Percentiles rank a stretch among this genome's conserved stretches.
phyloP scores from a whole-genome alignment of 805 yeast genomes.

The Yamadazyma ubonensis region DNA sequence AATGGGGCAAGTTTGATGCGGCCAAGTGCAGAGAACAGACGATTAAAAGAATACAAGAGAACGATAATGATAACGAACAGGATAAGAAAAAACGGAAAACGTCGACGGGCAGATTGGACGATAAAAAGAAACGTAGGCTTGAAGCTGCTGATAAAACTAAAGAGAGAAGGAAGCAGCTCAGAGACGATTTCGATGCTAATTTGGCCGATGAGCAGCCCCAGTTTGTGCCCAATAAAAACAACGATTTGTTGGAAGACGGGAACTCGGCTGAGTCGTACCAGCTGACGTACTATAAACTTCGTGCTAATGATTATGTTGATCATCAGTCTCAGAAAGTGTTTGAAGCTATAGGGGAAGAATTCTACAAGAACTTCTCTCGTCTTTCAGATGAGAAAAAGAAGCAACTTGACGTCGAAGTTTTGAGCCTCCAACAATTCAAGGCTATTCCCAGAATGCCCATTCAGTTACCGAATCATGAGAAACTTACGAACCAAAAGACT shows the following conservation, averaged over 20 bases:
- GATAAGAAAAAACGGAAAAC: slow-evolving; percentile 23
- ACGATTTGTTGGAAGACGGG: slow-evolving; percentile 42
- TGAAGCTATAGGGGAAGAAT: slow-evolving; percentile 22
- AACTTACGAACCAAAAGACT: slow-evolving; percentile 27
- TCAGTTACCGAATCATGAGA: slow-evolving; percentile 33
- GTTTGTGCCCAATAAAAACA: slow-evolving; percentile 42
- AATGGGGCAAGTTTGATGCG: slow-evolving; percentile 46
- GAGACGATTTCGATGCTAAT: slow-evolving; percentile 13
- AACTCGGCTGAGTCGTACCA: slow-evolving; percentile 48
- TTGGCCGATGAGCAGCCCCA: slow-evolving; percentile 5
- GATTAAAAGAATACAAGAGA: slow-evolving; percentile 31
- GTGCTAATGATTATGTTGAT: slow-evolving; percentile 45
- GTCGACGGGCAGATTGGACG: slow-evolving; percentile 23
- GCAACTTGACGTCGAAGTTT: slow-evolving; percentile 17
- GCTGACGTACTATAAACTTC: slow-evolving; percentile 49
- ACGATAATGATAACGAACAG: slow-evolving; percentile 17
- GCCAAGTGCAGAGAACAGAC: slow-evolving; percentile 31
- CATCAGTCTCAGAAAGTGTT: slow-evolving; percentile 27
- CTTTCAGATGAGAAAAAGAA: slow-evolving; percentile 2
- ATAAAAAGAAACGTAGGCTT: slow-evolving; percentile 18
- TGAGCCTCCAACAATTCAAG: slow-evolving; percentile 28
- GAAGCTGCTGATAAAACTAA: slow-evolving; percentile 1
- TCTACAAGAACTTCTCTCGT: slow-evolving; percentile 11
- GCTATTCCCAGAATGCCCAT: slow-evolving; percentile 30
- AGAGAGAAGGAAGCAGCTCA: slow-evolving; percentile 16